Base-by-base conservation (phyloP, 371 early-diverging fungal genomes). In the Chytridium lagenaria region DNA sequence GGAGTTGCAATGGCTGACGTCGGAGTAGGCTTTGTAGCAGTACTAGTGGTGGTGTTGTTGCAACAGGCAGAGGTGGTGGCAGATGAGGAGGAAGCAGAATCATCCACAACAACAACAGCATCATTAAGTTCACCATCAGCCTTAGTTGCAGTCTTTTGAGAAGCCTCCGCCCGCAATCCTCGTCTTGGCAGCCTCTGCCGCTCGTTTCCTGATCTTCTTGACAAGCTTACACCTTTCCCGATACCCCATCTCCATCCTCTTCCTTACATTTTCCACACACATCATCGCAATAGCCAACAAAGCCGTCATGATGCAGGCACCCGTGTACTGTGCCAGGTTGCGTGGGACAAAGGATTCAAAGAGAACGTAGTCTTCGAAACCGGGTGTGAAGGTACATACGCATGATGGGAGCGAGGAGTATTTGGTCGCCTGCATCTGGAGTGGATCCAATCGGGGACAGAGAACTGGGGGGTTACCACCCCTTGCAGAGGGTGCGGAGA, bases 351-450 rank as follows among this genome's bases (percentile, higher is more conserved):
- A 77, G 16, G 15, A 22, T 52, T 77, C 23, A 38, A 77, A 87
- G 30, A 88, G 80, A 52, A 88, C 77, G 71, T 86, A 86, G 33
- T 86, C 86, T 1, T 68, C 30, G 39, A 80, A 76, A 16, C 85
- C 86, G n/a, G 2, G 70, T 39, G 64, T 88, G 88, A 72, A 88
- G 63, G 63, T 63, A 63, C 63, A 63, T 63, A 2, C 37, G 30
- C 63, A 63, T 63, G 34, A 36, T 30, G 63, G 63, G 63, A 16
- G 63, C 12, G 57, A 57, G 57, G 7, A 15, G 26, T 30, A 10
- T 7, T 7, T 30, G 15, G 57, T 30, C 57, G 57, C 26, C 57
- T 57, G 57, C 7, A 36, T 3, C 2, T 15, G 12, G 33, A 36
- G 19, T 12, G 63, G 3, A 19, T 7, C 63, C 55, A 26, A 16